Evolutionary conservation across 345 rosid species (phyloP).

Genomic region (Excoecaria agallocha): DNA sequence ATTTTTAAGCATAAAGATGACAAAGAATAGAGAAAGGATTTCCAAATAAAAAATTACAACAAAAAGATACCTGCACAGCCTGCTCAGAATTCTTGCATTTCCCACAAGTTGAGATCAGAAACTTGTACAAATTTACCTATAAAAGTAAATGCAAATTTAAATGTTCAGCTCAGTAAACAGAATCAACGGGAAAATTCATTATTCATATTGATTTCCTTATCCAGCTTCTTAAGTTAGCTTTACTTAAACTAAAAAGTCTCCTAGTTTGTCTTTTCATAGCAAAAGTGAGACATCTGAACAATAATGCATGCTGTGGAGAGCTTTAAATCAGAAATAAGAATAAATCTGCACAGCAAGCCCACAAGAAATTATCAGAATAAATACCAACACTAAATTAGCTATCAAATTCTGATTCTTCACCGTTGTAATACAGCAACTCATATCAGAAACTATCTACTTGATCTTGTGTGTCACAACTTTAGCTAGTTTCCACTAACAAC

Average conservation of each 20-base stretch:
- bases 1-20: not conserved
- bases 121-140: slow-evolving; percentile 78
- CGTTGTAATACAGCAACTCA: not conserved
- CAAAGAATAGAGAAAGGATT: slow-evolving; percentile 1
- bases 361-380: not conserved
- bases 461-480: no score
- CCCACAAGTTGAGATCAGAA: slow-evolving; percentile 83
- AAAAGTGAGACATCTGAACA: not conserved
- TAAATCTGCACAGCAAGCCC: not conserved
- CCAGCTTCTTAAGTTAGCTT: not conserved
- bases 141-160: slow-evolving; percentile 8
- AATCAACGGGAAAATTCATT: not conserved
- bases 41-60: not conserved
- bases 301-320: not conserved
- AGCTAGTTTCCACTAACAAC: not conserved
- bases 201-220: not conserved
- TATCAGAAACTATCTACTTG: not conserved
- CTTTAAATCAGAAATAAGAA: not conserved
- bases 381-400: not conserved
- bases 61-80: slow-evolving; percentile 55
- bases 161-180: not conserved
- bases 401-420: not conserved
- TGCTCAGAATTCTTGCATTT: slow-evolving; percentile 75
- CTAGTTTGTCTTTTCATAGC: not conserved
- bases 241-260: not conserved